Percentiles rank a stretch among this genome's conserved stretches.
These are phyloP conservation scores for Avena atlantica DNA, from an alignment of 176 grass and related monocot species.

Conservation along the genomic window DNA sequence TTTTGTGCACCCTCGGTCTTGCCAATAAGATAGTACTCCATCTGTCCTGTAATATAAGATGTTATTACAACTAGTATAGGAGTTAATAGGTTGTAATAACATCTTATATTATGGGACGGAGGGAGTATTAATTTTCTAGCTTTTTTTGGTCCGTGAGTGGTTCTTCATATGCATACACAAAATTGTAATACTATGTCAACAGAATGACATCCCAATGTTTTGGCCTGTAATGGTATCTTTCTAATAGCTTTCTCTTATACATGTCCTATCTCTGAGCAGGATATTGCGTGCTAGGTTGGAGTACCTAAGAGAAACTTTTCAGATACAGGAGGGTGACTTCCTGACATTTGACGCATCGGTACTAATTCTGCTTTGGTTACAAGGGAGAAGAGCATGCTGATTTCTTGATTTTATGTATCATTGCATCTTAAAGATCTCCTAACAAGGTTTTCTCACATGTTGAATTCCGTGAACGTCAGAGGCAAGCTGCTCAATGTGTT, in stretches of 20 bases:
- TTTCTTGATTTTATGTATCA: background rate
- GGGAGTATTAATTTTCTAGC: background rate
- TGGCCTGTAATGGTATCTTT: background rate
- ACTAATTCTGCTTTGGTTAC: constrained; percentile 31
- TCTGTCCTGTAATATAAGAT: too few relatives aligned
- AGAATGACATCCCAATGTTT: background rate
- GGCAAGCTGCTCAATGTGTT: constrained; percentile 97
- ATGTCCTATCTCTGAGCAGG: constrained; percentile 48
- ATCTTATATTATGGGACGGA: background rate
- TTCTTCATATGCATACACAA: constrained; percentile 17
- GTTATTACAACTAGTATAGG: too few relatives aligned
- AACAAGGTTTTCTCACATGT: constrained; percentile 23
- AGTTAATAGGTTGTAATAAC: too few relatives aligned
- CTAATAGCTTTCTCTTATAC: background rate
- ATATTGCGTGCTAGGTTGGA: constrained; percentile 97
- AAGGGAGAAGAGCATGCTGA: background rate
- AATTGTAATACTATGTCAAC: constrained; percentile 9
- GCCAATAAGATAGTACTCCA: background rate
- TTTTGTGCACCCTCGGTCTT: background rate
- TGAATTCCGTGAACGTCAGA: constrained; percentile 49
- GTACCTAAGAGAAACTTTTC: constrained; percentile 96
- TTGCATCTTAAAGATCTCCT: constrained; percentile 19
- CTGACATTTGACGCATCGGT: constrained; percentile 97
- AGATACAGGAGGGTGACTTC: constrained; percentile 98
- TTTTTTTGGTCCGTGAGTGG: background rate